Conservation (phyloP, 2,329 filamentous ascomycete species). For the Zarea fungicola region DNA sequence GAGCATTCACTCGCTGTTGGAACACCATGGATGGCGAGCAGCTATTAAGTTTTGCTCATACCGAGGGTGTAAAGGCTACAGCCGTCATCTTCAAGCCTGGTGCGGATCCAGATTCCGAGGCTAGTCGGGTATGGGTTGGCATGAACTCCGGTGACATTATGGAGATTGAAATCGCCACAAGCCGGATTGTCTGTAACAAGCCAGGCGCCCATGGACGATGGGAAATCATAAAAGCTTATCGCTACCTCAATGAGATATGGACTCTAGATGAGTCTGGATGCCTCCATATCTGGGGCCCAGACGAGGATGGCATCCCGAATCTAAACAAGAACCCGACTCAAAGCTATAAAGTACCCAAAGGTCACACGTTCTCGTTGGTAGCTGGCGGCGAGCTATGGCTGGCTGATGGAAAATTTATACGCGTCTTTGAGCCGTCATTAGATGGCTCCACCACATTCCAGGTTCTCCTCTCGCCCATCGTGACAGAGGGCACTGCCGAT, state of each 20-base stretch:
- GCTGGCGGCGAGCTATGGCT: slow-evolving; percentile 85
- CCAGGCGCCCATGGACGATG: slow-evolving; percentile 68
- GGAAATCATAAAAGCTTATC: slow-evolving; percentile 78
- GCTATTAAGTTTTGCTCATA: slow-evolving; percentile 74
- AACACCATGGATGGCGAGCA: slow-evolving; percentile 76
- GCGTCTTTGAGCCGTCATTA: slow-evolving; percentile 71
- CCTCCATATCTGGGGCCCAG: slow-evolving; percentile 80
- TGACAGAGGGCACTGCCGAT: slow-evolving; percentile 71
- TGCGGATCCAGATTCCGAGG: slow-evolving; percentile 71
- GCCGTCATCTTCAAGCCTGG: slow-evolving; percentile 83
- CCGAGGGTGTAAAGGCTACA: slow-evolving; percentile 77
- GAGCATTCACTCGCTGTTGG: slow-evolving; percentile 84
- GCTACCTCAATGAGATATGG: slow-evolving; percentile 88
- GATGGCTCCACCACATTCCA: slow-evolving; percentile 68
- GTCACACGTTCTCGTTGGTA: slow-evolving; percentile 83
- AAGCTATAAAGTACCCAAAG: slow-evolving; percentile 71
- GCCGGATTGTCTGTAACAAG: slow-evolving; percentile 64
- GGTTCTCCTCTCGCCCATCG: slow-evolving; percentile 65
- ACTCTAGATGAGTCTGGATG: slow-evolving; percentile 86
- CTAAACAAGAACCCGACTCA: slow-evolving; percentile 65
- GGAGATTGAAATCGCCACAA: slow-evolving; percentile 76
- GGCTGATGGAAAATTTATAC: slow-evolving; percentile 78
- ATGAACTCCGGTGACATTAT: slow-evolving; percentile 83
- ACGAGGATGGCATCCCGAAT: slow-evolving; percentile 65
- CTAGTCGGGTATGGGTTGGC: slow-evolving; percentile 79